Evolutionary conservation across 2,329 filamentous ascomycete species (phyloP), one percentile per base, ranked within the genome.

Genomic region (Plectosphaerella plurivora): DNA sequence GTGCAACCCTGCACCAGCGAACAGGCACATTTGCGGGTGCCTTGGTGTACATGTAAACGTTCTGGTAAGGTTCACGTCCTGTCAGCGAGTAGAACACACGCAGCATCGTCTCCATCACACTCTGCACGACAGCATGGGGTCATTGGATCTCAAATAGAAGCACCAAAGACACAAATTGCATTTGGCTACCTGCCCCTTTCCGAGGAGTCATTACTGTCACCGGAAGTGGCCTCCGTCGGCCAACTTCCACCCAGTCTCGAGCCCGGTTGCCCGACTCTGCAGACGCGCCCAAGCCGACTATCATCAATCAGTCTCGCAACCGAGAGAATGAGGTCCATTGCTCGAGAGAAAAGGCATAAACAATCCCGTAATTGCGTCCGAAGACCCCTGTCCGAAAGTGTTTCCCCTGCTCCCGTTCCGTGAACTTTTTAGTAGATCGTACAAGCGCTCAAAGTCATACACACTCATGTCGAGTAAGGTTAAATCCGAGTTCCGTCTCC

Each of bases 371-470:
- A 33, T 18, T 37, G 51, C 52, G 55, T 51, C 52, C 50, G 50
- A 37, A 54, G 54, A 56, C 54, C 51, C 48, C 22, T 33, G 28
- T 56, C 54, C 50, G 50, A 56, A 56, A 54, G 54, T 56, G 54
- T 54, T 54, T 57, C 52, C 50, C 54, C 55, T 51, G 41, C 52
- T 54, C 51, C 55, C 54, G 53, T 52, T 54, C 54, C 47, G 35
- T 41, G 35, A 37, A 52, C 51, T 55, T 54, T 56, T 56, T 53
- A 46, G 53, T 55, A 55, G 52, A 56, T 56, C 51, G 54, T 56
- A 57, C 55, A 55, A 51, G 55, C 55, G 55, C 55, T 57, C 49
- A 57, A 57, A 53, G 53, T 54, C 55, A 53, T 56, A 57, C 54
- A 57, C 51, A 51, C 52, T 46, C 44, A 33, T 46, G 44, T 22